A percentile compares a stretch with the other conserved stretches of the same genome.
Evolutionary conservation across 2,329 filamentous ascomycete genomes (phyloP).

Genomic region (Stachybotrys elegans): DNA sequence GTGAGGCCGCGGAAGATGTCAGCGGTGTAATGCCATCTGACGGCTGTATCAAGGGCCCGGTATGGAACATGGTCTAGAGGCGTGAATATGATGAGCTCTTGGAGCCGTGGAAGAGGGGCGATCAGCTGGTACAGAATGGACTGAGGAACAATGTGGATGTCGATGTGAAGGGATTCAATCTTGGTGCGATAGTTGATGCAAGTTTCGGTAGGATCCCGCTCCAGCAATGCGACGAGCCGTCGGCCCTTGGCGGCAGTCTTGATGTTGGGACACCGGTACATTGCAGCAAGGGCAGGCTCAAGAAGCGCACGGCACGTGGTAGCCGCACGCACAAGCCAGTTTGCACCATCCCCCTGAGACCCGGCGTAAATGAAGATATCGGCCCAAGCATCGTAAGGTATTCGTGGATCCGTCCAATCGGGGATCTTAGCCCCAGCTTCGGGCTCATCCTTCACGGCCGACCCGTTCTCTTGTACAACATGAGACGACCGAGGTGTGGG

Average conservation of each 20-base stretch:
- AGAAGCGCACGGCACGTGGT: slow-evolving; percentile 59
- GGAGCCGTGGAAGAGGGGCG: slow-evolving; percentile 59
- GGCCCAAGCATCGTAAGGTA: slow-evolving; percentile 65
- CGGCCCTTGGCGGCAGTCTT: slow-evolving; percentile 38
- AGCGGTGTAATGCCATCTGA: slow-evolving; percentile 66
- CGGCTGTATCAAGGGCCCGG: slow-evolving; percentile 46
- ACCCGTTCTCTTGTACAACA: too few relatives aligned
- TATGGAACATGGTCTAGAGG: slow-evolving; percentile 64
- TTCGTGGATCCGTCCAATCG: slow-evolving; percentile 46
- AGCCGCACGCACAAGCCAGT: slow-evolving; percentile 63
- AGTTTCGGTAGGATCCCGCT: slow-evolving; percentile 42
- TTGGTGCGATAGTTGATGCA: slow-evolving; percentile 64
- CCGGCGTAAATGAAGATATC: slow-evolving; percentile 64
- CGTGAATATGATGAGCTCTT: slow-evolving; percentile 68
- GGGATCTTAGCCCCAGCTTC: slow-evolving; percentile 31
- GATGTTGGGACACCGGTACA: slow-evolving; percentile 67
- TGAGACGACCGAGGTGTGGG: too few relatives aligned
- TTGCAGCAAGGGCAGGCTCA: slow-evolving; percentile 66
- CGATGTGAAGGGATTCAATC: slow-evolving; percentile 63
- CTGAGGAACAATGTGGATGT: slow-evolving; percentile 53
- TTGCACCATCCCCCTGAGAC: slow-evolving; percentile 38
- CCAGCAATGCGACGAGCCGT: slow-evolving; percentile 47
- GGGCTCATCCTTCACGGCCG: slow-evolving; percentile 1
- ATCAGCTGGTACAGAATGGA: slow-evolving; percentile 47
- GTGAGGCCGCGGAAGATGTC: slow-evolving; percentile 61